Percentiles rank a stretch among this genome's conserved stretches.
Conservation (phyloP, 108 stramenopile genomes). For the Nannochloropsis granulata region DNA sequence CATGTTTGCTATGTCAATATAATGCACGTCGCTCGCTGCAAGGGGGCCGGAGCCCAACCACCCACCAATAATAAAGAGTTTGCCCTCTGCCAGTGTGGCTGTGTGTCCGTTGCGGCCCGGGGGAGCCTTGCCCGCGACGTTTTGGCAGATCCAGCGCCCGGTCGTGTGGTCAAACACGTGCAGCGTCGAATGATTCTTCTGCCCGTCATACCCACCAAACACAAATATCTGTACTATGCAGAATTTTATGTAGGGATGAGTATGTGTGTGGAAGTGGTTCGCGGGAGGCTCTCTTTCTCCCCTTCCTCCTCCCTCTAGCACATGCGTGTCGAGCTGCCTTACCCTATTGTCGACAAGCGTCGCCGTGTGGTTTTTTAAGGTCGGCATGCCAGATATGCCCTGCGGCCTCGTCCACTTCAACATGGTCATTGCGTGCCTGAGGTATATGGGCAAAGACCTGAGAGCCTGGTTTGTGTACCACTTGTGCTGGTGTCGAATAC, state of each 20-base stretch:
- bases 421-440: background rate
- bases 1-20: constrained; percentile 48
- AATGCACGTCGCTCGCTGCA: constrained; percentile 67
- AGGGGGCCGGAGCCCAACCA: constrained; percentile 74
- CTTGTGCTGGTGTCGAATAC: no score
- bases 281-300: no score
- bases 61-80: constrained; percentile 79
- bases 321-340: background rate
- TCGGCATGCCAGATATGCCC: background rate
- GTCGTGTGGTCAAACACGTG: constrained; percentile 11
- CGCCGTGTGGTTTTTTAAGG: constrained; percentile 19
- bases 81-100: constrained; percentile 55
- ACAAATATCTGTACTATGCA: constrained; percentile 44
- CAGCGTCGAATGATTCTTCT: constrained; percentile 64
- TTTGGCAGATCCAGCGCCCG: background rate
- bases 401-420: background rate
- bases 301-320: no score
- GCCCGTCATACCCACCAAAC: constrained; percentile 85
- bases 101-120: constrained; percentile 83
- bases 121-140: constrained; percentile 28
- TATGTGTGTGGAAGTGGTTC: no score
- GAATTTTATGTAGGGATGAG: no score
- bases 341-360: constrained; percentile 14
- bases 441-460: no score
- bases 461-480: no score